Conservation (phyloP, 768 basidiomycete species). For the Hebeloma cylindrosporum region DNA sequence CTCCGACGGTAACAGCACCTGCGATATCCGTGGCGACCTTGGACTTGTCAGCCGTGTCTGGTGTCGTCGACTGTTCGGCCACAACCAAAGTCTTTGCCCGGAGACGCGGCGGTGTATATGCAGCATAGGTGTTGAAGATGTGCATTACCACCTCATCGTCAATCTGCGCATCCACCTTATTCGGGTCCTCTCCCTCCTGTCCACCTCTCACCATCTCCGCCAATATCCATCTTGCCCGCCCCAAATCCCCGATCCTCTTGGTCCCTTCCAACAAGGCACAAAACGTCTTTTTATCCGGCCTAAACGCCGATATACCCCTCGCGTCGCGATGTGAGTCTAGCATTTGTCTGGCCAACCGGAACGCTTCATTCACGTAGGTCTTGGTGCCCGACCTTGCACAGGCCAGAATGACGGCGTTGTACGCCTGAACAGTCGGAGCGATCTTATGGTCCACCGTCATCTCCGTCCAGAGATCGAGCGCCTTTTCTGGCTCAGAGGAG, state of each 20-base stretch:
- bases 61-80: slow-evolving; percentile 17
- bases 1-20: neutral
- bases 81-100: slow-evolving; percentile 48
- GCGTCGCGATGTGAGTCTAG: slow-evolving; percentile 74
- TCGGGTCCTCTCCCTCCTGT: slow-evolving; percentile 21
- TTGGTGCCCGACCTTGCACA: slow-evolving; percentile 67
- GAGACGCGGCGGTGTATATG: slow-evolving; percentile 71
- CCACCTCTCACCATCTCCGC: slow-evolving; percentile 68
- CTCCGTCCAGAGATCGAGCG: slow-evolving; percentile 90
- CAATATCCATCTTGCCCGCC: slow-evolving; percentile 84
- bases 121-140: slow-evolving; percentile 84
- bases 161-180: slow-evolving; percentile 32
- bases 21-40: neutral
- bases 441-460: slow-evolving; percentile 77
- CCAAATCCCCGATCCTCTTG: slow-evolving; percentile 82
- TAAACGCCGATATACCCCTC: slow-evolving; percentile 49
- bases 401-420: slow-evolving; percentile 80
- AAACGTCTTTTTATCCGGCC: slow-evolving; percentile 70
- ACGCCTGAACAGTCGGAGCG: slow-evolving; percentile 64
- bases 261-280: slow-evolving; percentile 86
- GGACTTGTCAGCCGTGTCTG: slow-evolving; percentile 7
- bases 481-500: slow-evolving; percentile 83
- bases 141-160: slow-evolving; percentile 78
- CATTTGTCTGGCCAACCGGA: slow-evolving; percentile 87
- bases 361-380: slow-evolving; percentile 75